Evolutionary conservation across 371 early-diverging fungal species (phyloP).

Genomic region (Mucor plumbeus): DNA sequence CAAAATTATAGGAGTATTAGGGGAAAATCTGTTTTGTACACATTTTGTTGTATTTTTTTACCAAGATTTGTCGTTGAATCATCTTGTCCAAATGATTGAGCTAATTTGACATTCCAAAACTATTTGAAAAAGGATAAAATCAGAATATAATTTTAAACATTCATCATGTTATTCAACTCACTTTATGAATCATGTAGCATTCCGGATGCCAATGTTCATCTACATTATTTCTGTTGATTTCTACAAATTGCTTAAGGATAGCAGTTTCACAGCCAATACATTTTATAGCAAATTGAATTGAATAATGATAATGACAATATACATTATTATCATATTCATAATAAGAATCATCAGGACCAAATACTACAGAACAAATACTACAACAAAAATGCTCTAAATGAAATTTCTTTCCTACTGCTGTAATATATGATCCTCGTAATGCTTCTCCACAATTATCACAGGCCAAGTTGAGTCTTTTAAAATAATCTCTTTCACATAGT

Average conservation of each 20-base stretch:
- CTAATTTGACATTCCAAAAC: conserved; percentile 84
- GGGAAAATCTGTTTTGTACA: not conserved
- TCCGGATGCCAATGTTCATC: conserved; percentile 97
- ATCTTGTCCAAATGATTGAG: conserved; percentile 33
- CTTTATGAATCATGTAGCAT: conserved; percentile 98
- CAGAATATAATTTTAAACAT: not conserved
- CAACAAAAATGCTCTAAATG: conserved; percentile 97
- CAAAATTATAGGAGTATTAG: not conserved
- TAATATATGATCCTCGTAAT: conserved; percentile 90
- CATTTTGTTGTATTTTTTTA: not conserved
- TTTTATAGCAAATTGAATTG: conserved; percentile 81
- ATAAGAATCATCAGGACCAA: conserved; percentile 95
- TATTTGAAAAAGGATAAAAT: conserved; percentile 26
- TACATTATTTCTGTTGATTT: conserved; percentile 80
- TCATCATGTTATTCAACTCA: conserved; percentile 5
- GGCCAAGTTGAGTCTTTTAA: conserved; percentile 79
- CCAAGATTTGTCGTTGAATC: conserved; percentile 18
- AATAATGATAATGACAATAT: conserved; percentile 95
- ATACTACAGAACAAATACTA: conserved; percentile 90
- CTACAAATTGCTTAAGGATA: conserved; percentile 94
- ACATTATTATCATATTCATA: conserved; percentile 92
- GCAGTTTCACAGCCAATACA: conserved; percentile 95
- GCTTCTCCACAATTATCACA: conserved; percentile 92
- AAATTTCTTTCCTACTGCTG: conserved; percentile 90
- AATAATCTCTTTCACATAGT: conserved; percentile 89